These are phyloP conservation scores for Oryza coarctata DNA, from an alignment of 176 grass and related monocot species.

Conservation along the genomic window DNA sequence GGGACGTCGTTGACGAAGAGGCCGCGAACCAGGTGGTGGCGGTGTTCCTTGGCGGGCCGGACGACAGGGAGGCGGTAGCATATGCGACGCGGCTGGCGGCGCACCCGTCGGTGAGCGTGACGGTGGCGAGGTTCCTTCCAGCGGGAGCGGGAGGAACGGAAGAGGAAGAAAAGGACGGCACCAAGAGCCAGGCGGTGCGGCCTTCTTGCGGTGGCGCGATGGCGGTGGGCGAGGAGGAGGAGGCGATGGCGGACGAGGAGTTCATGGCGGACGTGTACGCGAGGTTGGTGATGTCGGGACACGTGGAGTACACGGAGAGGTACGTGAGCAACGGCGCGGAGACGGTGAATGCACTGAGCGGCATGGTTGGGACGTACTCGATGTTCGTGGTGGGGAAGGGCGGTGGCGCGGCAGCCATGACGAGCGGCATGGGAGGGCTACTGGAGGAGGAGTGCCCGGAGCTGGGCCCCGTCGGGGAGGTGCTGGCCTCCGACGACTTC, in stretches of 20 bases:
- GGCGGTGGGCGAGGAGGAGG: conserved; percentile 33
- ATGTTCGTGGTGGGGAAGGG: conserved; percentile 61
- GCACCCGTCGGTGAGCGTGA: conserved; percentile 41
- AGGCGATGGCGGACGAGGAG: conserved; percentile 39
- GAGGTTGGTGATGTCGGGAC: conserved; percentile 45
- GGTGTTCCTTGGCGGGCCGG: conserved; percentile 59
- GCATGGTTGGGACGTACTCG: conserved; percentile 58
- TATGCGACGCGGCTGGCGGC: conserved; percentile 44
- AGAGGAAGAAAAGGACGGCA: not conserved
- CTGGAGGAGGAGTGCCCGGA: conserved; percentile 63
- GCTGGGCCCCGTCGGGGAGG: conserved; percentile 68
- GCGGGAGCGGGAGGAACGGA: not conserved
- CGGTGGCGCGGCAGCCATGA: conserved; percentile 21
- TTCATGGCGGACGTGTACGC: conserved; percentile 45
- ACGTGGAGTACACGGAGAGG: conserved; percentile 48
- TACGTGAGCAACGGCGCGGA: conserved; percentile 52
- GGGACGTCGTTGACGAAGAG: not conserved
- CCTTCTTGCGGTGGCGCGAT: not conserved
- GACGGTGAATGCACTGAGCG: conserved; percentile 39
- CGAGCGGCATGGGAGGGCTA: conserved; percentile 39
- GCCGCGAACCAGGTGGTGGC: conserved; percentile 35
- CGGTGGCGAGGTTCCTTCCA: conserved; percentile 43
- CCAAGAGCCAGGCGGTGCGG: too few species aligned
- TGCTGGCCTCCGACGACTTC: conserved; percentile 71
- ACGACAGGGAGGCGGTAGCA: conserved; percentile 68